These are phyloP conservation scores for Catenaria anguillulae DNA, from an alignment of 371 early-diverging fungal species.

Conservation along the genomic window DNA sequence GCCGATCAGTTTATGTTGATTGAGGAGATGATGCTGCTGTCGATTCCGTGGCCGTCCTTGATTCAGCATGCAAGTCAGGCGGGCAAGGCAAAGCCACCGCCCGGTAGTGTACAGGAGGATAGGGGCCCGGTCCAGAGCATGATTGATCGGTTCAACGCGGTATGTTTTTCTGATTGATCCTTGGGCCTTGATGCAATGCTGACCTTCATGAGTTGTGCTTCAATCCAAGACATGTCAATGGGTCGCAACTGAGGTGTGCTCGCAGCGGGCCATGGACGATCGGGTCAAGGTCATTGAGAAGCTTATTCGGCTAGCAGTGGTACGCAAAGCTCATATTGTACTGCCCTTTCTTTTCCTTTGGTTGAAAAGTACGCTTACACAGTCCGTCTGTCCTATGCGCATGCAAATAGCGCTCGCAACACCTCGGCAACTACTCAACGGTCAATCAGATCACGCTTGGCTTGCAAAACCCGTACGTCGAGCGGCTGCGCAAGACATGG, in stretches of 20 bases:
- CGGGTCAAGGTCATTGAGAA: constrained; percentile 18
- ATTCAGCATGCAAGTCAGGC: constrained; percentile 11
- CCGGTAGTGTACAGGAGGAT: too few relatives aligned
- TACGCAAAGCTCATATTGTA: too few relatives aligned
- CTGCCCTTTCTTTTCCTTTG: too few relatives aligned
- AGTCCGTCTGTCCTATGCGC: too few relatives aligned
- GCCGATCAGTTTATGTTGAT: constrained; percentile 13
- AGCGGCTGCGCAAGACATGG: constrained; percentile 46
- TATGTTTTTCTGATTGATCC: background rate
- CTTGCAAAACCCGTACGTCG: constrained; percentile 41
- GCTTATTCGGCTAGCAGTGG: constrained; percentile 13
- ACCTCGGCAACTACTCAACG: constrained; percentile 36
- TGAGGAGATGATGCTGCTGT: constrained; percentile 11
- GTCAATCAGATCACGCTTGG: constrained; percentile 45
- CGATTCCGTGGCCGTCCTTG: constrained; percentile 11
- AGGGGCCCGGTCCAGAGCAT: background rate
- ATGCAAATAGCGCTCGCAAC: background rate
- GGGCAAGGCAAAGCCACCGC: background rate
- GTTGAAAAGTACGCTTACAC: too few relatives aligned
- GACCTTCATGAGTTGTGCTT: constrained; percentile 2
- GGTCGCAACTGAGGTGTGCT: constrained; percentile 21
- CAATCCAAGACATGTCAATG: constrained; percentile 19
- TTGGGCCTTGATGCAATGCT: constrained; percentile 1
- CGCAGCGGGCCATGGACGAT: constrained; percentile 15
- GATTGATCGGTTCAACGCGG: constrained; percentile 7